These are phyloP conservation scores for Westerdykella aurantiaca DNA, from an alignment of 2,329 filamentous ascomycete species.

Conservation along the genomic window DNA sequence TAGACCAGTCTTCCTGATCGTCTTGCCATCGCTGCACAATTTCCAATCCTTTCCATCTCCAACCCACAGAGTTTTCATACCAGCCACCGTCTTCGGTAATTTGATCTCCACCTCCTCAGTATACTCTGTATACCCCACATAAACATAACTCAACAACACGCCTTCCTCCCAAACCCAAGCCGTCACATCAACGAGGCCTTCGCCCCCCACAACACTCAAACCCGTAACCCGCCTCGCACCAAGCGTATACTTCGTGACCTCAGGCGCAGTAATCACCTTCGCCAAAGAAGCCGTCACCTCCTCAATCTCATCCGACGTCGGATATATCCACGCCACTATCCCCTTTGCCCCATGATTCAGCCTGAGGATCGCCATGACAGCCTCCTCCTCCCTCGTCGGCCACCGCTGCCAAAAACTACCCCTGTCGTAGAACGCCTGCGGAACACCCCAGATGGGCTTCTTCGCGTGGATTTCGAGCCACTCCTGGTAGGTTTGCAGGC, in stretches of 20 bases:
- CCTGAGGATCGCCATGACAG: conserved; percentile 44
- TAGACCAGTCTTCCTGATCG: conserved; percentile 5
- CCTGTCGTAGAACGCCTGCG: conserved; percentile 47
- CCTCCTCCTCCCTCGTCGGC: conserved; percentile 43
- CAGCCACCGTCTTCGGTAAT: conserved; percentile 7
- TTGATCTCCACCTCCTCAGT: conserved; percentile 7
- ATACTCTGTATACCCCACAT: conserved; percentile 26
- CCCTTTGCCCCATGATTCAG: conserved; percentile 49
- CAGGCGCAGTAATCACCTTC: conserved; percentile 31
- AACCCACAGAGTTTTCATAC: conserved; percentile 10
- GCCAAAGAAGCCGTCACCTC: conserved; percentile 37
- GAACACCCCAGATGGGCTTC: conserved; percentile 48
- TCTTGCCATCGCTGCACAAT: conserved; percentile 2
- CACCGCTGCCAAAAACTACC: conserved; percentile 44
- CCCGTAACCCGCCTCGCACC: conserved; percentile 20
- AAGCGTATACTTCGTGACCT: conserved; percentile 37
- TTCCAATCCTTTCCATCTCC: conserved; percentile 6
- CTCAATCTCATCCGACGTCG: conserved; percentile 33
- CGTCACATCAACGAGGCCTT: conserved; percentile 36
- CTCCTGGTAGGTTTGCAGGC: conserved; percentile 37
- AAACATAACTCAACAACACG: conserved; percentile 39
- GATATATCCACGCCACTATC: conserved; percentile 47
- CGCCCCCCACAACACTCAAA: conserved; percentile 10
- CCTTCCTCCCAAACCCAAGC: conserved; percentile 36
- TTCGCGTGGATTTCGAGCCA: conserved; percentile 27